These are phyloP conservation scores for Oryza glumipatula DNA, from an alignment of 176 grass and related monocot species.

Conservation along the genomic window DNA sequence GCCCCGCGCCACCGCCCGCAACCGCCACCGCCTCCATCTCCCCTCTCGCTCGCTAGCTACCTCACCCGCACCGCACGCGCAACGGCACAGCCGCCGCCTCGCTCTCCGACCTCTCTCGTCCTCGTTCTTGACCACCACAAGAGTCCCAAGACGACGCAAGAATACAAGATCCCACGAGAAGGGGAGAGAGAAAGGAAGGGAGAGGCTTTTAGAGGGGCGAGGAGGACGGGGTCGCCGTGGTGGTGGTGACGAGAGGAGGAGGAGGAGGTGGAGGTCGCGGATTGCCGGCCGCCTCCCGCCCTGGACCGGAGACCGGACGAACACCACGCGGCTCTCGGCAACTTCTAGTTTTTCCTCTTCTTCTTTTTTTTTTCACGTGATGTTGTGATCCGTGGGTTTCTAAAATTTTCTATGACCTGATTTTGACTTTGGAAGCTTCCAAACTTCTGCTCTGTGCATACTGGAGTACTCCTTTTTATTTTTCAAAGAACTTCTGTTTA, in stretches of 20 bases:
- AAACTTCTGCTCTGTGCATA: neutral
- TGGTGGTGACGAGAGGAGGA: neutral
- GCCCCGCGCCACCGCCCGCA: constrained; percentile 50
- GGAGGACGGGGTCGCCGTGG: neutral
- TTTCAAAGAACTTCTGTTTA: neutral
- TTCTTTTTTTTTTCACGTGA: neutral
- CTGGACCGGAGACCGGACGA: constrained; percentile 38
- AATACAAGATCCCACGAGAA: constrained; percentile 25
- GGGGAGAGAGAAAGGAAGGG: neutral
- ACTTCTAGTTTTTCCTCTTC: neutral
- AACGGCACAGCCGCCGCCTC: neutral
- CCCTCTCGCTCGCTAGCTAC: neutral
- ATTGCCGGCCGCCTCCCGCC: constrained; percentile 46
- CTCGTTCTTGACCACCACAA: neutral
- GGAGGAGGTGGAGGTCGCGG: constrained; percentile 14
- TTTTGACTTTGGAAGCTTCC: constrained; percentile 32
- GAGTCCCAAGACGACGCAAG: neutral
- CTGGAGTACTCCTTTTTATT: neutral
- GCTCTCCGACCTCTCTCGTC: neutral
- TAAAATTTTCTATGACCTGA: neutral
- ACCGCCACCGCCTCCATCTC: constrained; percentile 30
- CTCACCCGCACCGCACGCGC: too few relatives aligned
- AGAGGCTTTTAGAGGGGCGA: constrained; percentile 34
- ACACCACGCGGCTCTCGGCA: constrained; percentile 21
- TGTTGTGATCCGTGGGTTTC: neutral